These are phyloP conservation scores for Posidonia australis DNA, from an alignment of 106 monocot genomes.

Conservation along the genomic window DNA sequence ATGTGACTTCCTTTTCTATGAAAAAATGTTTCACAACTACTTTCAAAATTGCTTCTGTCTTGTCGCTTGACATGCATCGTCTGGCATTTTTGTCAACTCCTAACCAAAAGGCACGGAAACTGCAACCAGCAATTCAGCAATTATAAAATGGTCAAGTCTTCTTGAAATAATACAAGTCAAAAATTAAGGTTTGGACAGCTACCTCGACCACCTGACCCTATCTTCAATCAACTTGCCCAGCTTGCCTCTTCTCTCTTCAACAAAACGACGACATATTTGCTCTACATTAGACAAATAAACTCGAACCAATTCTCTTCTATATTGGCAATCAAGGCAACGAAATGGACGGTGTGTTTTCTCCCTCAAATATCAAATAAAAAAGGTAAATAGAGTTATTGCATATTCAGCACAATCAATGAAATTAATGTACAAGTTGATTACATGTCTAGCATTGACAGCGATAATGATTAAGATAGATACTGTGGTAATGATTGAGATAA, in stretches of 20 bases:
- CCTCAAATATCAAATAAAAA: conserved; percentile 21
- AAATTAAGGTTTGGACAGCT: background rate
- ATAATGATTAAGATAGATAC: too few species aligned
- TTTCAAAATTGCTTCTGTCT: conserved; percentile 66
- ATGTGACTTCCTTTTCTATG: conserved; percentile 95
- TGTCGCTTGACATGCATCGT: conserved; percentile 61
- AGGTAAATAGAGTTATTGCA: background rate
- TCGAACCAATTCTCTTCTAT: conserved; percentile 83
- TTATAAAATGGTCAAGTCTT: background rate
- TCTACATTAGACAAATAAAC: conserved; percentile 85
- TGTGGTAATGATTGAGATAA: too few species aligned
- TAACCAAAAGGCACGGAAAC: conserved; percentile 80
- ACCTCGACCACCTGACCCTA: conserved; percentile 87
- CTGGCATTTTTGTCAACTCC: conserved; percentile 45
- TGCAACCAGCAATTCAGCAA: conserved; percentile 26
- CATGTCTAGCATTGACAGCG: too few species aligned
- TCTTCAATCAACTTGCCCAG: conserved; percentile 73
- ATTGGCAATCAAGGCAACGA: conserved; percentile 82
- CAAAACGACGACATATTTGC: conserved; percentile 71
- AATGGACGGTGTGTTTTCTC: conserved; percentile 85
- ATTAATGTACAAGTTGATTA: background rate
- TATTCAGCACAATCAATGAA: background rate
- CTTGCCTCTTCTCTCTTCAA: conserved; percentile 79
- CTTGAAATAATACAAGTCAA: background rate
- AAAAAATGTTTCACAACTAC: conserved; percentile 89